Evolutionary conservation across 768 basidiomycete genomes (phyloP), one percentile per base, ranked within the genome.

Genomic region (Rhizopogon vinicolor): DNA sequence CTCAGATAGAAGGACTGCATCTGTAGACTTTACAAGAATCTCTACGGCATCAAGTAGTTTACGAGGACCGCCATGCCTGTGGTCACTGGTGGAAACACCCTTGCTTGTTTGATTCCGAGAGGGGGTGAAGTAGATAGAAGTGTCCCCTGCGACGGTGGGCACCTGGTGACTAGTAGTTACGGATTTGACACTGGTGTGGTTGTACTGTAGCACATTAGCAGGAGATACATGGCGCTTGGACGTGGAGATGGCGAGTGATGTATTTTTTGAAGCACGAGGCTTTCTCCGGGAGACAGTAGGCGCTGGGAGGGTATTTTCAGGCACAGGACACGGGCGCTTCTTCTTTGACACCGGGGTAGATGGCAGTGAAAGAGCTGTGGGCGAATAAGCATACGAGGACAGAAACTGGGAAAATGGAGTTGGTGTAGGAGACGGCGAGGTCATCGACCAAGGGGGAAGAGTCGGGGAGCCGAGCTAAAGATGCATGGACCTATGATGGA

Each of bases 1-100:
- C 41, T 16, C 39, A 7, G 33, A 48, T 7, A 35, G 33, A n/a
- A n/a, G n/a, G 10, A 8, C 18, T 33, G 18, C 18, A 35, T 33
- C 18, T 9, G 19, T 18, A 49, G 48, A 14, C 33, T 49, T 37
- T 19, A 49, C 19, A 16, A 60, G 37, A 35, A 65, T 63, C 35
- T 64, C 68, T 16, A 60, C 60, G 0, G 58, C 63, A 1, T 65
- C 63, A 41, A 63, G 39, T 4, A 58, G 45, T 12, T 50, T n/a
- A 5, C 65, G 61, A 37, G 41, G n/a, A 37, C 18, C 16, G 22
- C 22, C 53, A 29, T 22, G 35, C 9, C 9, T n/a, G n/a, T 8
- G 9, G 3, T 9, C n/a, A 41, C 25, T 18, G 35, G 49, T 18
- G 7, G 37, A 28, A 39, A 8, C 35, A 40, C 7, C 37, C 35